Base-by-base conservation (phyloP, 305 asterid species). In the Striga hermonthica region DNA sequence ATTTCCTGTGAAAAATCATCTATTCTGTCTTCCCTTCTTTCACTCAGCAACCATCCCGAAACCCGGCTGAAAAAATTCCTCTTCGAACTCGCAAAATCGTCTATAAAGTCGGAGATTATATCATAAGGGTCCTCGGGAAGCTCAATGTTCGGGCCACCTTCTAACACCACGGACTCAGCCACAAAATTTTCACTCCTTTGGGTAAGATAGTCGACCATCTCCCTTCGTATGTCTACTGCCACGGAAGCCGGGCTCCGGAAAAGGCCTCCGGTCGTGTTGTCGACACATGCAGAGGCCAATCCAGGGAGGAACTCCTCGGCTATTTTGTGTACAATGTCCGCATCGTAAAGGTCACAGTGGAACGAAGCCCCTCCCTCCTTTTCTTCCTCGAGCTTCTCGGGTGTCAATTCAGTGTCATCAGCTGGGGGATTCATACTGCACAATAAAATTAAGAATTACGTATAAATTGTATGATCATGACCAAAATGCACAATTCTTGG, bases 1-100 rank as follows among this genome's bases (percentile, higher is more conserved):
- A 57, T 57, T 31, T 37, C 63, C 11, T 57, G 47, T 7, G 15
- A 44, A 36, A 57, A 10, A 1, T 57, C 63, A 1, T 57, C 63
- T 57, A 57, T 57, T 5, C 63, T 3, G 10, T 57, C 63, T n/a
- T 57, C 63, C 4, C 63, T 37, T 15, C 14, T 57, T 7, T 57
- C 63, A n/a, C 63, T 57, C 63, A 57, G 47, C 4, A 57, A 4
- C 63, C 63, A 57, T n/a, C 63, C 63, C n/a, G 63, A 57, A 37
- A 57, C 63, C 7, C 31, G 12, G 28, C 63, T 57, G 34, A 57
- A 37, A 6, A 57, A 57, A 15, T 57, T 57, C 7, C 63, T 6
- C 14, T 57, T 57, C 6, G 44, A 36, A 13, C 63, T 57, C 12
- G 10, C 44, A 10, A 57, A 57, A 57, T 57, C 63, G 45, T 57